Conservation (phyloP, 2,329 filamentous ascomycete genomes). For the Bipolaris bicolor region DNA sequence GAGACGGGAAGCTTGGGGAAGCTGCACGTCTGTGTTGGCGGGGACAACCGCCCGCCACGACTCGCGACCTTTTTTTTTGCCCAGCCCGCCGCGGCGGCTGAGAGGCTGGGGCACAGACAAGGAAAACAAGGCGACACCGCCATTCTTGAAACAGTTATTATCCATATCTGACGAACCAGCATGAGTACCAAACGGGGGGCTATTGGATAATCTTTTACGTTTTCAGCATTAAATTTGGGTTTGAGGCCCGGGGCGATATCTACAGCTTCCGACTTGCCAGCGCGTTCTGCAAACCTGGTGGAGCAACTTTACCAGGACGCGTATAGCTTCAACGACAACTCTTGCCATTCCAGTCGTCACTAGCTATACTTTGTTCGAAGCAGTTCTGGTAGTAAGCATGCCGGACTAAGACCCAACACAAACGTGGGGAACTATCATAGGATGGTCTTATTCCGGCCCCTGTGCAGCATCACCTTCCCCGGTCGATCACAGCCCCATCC, state of each 20-base stretch:
- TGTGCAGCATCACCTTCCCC: background rate
- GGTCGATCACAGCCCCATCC: background rate
- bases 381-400: too few relatives aligned
- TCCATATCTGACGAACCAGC: background rate
- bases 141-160: background rate
- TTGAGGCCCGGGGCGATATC: background rate
- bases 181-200: background rate
- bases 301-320: background rate
- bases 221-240: background rate
- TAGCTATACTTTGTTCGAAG: background rate
- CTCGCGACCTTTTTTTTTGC: conserved; percentile 2
- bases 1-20: background rate
- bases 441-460: background rate
- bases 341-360: background rate
- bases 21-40: conserved; percentile 9
- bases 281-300: too few relatives aligned
- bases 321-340: background rate
- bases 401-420: background rate
- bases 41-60: conserved; percentile 7
- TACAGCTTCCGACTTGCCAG: background rate
- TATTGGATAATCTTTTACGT: background rate
- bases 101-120: conserved; percentile 8
- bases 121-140: conserved; percentile 8
- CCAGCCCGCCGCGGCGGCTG: conserved; percentile 9
- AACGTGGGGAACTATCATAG: background rate